Evolutionary conservation across 148 eudicot genomes (phyloP).

Genomic region (Fallopia convolvulus): DNA sequence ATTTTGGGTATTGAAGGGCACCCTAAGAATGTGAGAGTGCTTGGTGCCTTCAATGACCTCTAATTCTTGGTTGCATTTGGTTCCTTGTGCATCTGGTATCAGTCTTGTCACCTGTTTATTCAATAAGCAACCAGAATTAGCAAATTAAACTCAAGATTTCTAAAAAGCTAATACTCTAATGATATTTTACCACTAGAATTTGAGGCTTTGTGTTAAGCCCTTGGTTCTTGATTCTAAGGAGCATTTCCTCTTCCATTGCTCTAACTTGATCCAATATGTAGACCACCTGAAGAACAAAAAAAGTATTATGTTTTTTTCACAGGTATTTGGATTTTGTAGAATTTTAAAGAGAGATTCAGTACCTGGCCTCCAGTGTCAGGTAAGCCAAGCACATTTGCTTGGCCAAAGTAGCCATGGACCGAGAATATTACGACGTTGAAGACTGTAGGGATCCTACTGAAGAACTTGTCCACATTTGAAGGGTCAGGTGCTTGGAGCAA

Average conservation of each 20-base stretch:
- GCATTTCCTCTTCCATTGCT: slow-evolving; percentile 83
- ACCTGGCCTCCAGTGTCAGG: slow-evolving; percentile 99
- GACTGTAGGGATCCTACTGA: slow-evolving; percentile 59
- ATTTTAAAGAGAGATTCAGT: background rate
- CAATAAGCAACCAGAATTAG: background rate
- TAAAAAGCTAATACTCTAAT: background rate
- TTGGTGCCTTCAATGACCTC: slow-evolving; percentile 68
- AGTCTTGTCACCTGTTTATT: slow-evolving; percentile 66
- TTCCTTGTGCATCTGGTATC: slow-evolving; percentile 91
- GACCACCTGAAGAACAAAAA: slow-evolving; percentile 52
- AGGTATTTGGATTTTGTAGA: background rate
- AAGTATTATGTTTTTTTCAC: background rate
- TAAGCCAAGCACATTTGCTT: slow-evolving; percentile 84
- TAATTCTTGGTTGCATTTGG: slow-evolving; percentile 60
- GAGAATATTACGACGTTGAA: slow-evolving; percentile 85
- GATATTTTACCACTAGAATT: slow-evolving; percentile 62
- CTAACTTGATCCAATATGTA: slow-evolving; percentile 94
- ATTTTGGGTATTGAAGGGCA: slow-evolving; percentile 72
- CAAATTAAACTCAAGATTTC: background rate
- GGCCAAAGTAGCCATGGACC: slow-evolving; percentile 91
- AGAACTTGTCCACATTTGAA: slow-evolving; percentile 45
- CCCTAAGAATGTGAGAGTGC: slow-evolving; percentile 77
- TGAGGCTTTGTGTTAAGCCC: slow-evolving; percentile 81
- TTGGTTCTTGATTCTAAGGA: slow-evolving; percentile 66
- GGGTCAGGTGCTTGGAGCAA: slow-evolving; percentile 93